phyloP scores from a whole-genome alignment of 208 protist species.

The Trichomonas vaginalis region DNA sequence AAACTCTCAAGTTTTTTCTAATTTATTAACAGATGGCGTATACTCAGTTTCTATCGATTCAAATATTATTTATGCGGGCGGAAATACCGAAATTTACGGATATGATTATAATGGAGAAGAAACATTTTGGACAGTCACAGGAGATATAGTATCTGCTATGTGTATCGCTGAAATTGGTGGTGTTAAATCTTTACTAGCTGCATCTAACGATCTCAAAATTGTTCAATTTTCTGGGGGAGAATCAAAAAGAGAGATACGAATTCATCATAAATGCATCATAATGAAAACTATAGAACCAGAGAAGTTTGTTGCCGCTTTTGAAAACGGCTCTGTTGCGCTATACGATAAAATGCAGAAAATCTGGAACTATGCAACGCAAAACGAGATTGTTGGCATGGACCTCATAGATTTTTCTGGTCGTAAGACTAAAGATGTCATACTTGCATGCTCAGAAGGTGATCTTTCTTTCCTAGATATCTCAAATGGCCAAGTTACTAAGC shows the following conservation, averaged over 20 bases:
- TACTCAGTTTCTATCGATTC: neutral
- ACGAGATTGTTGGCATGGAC: neutral
- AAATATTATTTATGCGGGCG: neutral
- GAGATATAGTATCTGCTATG: neutral
- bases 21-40: neutral
- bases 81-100: neutral
- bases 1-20: neutral
- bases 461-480: neutral
- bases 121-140: slow-evolving; percentile 11
- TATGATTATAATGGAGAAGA: neutral
- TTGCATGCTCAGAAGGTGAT: neutral
- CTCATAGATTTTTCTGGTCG: neutral
- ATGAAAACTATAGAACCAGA: neutral
- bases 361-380: neutral
- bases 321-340: neutral
- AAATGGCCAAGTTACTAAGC: neutral
- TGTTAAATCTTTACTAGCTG: neutral
- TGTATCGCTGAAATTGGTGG: neutral
- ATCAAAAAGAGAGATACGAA: neutral
- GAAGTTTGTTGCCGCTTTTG: neutral
- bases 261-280: neutral
- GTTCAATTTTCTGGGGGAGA: neutral
- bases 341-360: neutral
- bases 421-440: neutral
- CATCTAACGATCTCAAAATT: neutral